phyloP scores from a whole-genome alignment of 2,329 filamentous ascomycete genomes.

The Eurotiales sp. region DNA sequence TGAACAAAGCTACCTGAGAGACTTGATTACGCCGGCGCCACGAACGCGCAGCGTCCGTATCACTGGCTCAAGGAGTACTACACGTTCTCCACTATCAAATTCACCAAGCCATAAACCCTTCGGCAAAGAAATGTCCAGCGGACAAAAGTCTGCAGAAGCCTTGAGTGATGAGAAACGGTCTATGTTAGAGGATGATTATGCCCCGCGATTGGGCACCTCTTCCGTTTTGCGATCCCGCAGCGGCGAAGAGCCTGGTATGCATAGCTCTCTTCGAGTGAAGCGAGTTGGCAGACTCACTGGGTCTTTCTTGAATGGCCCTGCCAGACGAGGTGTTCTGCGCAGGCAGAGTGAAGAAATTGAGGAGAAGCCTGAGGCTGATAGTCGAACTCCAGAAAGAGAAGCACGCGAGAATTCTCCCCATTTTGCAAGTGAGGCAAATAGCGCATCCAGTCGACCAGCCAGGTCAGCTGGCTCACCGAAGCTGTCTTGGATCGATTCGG shows the following conservation, averaged over 20 bases:
- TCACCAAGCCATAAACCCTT: slow-evolving; percentile 23
- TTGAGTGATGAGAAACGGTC: slow-evolving; percentile 31
- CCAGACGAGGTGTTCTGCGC: slow-evolving; percentile 64
- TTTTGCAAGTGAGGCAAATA: slow-evolving; percentile 25
- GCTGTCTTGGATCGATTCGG: slow-evolving; percentile 35
- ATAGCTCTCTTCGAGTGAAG: slow-evolving; percentile 74
- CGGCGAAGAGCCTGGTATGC: slow-evolving; percentile 62
- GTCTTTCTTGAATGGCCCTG: slow-evolving; percentile 74
- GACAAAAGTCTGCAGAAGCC: slow-evolving; percentile 30
- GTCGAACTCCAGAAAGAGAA: slow-evolving; percentile 25
- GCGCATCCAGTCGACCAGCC: slow-evolving; percentile 22
- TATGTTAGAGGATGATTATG: slow-evolving; percentile 33
- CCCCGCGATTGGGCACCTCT: slow-evolving; percentile 29
- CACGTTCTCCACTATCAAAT: slow-evolving; percentile 37
- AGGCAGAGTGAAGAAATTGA: slow-evolving; percentile 64
- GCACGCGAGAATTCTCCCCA: slow-evolving; percentile 26
- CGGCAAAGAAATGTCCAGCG: slow-evolving; percentile 17
- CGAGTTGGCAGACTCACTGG: slow-evolving; percentile 71
- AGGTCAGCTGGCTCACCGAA: slow-evolving; percentile 31
- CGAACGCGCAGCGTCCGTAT: slow-evolving; percentile 41
- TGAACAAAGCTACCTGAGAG: slow-evolving; percentile 24
- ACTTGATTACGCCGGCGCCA: slow-evolving; percentile 47
- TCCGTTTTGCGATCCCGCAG: slow-evolving; percentile 41
- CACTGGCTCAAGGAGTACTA: slow-evolving; percentile 37
- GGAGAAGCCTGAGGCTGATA: slow-evolving; percentile 30